Evolutionary conservation across 345 rosid genomes (phyloP).

Genomic region (Firmiana major): DNA sequence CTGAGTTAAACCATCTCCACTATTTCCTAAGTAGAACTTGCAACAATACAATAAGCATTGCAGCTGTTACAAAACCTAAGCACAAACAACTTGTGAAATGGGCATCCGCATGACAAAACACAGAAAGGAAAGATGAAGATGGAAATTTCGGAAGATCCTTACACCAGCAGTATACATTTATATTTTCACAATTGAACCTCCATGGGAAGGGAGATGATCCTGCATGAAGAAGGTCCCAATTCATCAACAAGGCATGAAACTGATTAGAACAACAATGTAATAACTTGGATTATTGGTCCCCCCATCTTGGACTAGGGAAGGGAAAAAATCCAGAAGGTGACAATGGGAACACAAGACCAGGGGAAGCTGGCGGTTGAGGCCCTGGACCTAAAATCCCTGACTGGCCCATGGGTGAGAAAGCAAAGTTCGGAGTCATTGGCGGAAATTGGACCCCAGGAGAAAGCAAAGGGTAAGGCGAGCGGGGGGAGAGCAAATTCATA

Average conservation of each 20-base stretch:
- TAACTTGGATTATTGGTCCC: slow-evolving; percentile 37
- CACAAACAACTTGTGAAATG: slow-evolving; percentile 23
- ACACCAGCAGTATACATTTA: slow-evolving; percentile 23
- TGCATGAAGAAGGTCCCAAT: slow-evolving; percentile 14
- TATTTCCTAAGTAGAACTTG: slow-evolving; percentile 29
- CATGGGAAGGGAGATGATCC: slow-evolving; percentile 8
- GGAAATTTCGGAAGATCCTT: slow-evolving; percentile 5
- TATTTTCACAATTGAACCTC: slow-evolving; percentile 21
- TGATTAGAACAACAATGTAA: slow-evolving; percentile 8
- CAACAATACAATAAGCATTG: slow-evolving; percentile 18
- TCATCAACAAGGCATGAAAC: slow-evolving; percentile 18
- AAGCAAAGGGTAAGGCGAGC: slow-evolving; percentile 64
- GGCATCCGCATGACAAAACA: slow-evolving; percentile 17
- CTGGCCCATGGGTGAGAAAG: slow-evolving; percentile 65
- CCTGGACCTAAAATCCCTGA: slow-evolving; percentile 71
- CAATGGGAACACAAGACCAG: slow-evolving; percentile 59
- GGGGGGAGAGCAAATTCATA: slow-evolving; percentile 60
- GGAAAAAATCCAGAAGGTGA: slow-evolving; percentile 79
- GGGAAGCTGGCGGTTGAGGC: slow-evolving; percentile 73
- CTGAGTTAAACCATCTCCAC: slow-evolving; percentile 24
- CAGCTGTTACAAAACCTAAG: slow-evolving; percentile 20
- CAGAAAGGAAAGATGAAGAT: neutral
- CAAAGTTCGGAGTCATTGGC: slow-evolving; percentile 65
- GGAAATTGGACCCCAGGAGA: slow-evolving; percentile 86
- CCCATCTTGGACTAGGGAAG: slow-evolving; percentile 76